Evolutionary conservation across 2,329 filamentous ascomycete species (phyloP).

Genomic region (Calonectria fujianensis): DNA sequence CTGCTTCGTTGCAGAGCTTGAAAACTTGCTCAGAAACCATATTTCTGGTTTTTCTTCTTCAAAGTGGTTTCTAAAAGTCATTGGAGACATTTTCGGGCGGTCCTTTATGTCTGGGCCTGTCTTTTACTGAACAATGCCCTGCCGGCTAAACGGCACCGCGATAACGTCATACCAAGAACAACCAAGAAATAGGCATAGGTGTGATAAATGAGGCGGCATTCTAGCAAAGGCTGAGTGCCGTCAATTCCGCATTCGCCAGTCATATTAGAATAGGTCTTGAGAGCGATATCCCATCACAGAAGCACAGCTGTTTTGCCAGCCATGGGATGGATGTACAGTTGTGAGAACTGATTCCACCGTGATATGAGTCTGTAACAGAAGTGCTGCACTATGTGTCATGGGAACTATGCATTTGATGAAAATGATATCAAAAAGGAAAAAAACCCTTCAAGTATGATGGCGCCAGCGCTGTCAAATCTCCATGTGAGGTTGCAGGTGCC

Average conservation of each 20-base stretch:
- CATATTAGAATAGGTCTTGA: too few species aligned
- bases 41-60: not conserved
- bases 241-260: not conserved
- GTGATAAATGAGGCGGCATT: not conserved
- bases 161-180: constrained; percentile 27
- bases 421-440: not conserved
- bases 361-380: not conserved
- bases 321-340: not conserved
- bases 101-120: not conserved
- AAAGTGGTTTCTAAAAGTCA: not conserved
- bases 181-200: constrained; percentile 12
- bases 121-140: not conserved
- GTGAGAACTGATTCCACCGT: not conserved
- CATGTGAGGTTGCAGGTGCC: not conserved
- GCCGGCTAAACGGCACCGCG: constrained; percentile 14
- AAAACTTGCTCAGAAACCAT: constrained; percentile 63
- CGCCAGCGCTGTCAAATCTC: not conserved
- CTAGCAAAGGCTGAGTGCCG: not conserved
- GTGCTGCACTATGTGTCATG: not conserved
- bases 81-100: too few species aligned
- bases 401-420: not conserved
- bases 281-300: not conserved
- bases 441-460: not conserved
- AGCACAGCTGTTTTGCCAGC: too few species aligned
- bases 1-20: constrained; percentile 69